Base-by-base conservation (phyloP, 176 grass and related monocot species). In the Carex myosuroides region DNA sequence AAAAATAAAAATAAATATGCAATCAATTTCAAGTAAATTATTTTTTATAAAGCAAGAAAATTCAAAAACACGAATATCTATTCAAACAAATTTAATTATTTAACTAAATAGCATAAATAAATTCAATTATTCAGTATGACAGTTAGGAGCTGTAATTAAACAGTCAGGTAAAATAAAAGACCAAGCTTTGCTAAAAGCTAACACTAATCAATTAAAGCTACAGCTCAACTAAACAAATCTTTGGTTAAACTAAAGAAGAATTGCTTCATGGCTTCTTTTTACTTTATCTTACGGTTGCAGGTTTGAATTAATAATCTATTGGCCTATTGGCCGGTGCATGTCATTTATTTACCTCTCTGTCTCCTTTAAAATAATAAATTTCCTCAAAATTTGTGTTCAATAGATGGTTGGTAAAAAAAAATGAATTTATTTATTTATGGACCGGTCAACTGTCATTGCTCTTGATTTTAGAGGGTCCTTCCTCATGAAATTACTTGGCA, bases 91-190 rank as follows among this genome's bases (percentile, higher is more conserved):
- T 33, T 33, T 1, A 33, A 33, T 33, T 2, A 33, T 2, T 33
- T 33, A 33, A 33, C 32, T 33, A 33, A 33, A 33, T 33, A 33
- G 2, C 32, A 33, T 24, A 24, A 24, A 24, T 24, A 24, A 24
- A 24, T 24, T 24, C 24, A 24, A 24, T 24, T 24, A 24, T 24
- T 83, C 80, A 83, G 80, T 83, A 83, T 83, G 80, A 62, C 80
- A 83, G 80, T 62, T 83, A 65, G 80, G 80, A 30, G 41, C 80
- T 83, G 80, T 83, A 62, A 83, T 83, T 83, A 83, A 83, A 62
- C 67, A 83, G 80, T 82, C 79, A 65, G 42, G 79, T 83, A 52
- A 83, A 83, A 29, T 81, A 64, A 81, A 81, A 81, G 60, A 60
- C 79, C 79, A 81, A 64, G 35, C 58, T 81, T 81, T 81, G 79